Evolutionary conservation across 371 early-diverging fungal genomes (phyloP).

Genomic region (Mucor circinelloides): DNA sequence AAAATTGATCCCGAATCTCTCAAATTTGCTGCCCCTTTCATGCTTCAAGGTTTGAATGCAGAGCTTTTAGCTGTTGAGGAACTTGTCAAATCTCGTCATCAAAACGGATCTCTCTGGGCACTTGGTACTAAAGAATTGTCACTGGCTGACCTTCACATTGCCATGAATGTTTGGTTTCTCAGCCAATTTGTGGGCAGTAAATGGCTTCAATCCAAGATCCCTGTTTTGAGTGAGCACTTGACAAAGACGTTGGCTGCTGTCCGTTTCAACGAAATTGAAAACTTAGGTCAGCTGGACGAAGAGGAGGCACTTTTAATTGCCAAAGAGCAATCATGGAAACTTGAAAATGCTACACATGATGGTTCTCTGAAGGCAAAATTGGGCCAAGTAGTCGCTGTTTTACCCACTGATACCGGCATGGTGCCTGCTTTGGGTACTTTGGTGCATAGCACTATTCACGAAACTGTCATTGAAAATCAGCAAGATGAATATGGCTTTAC

Average conservation of each 20-base stretch:
- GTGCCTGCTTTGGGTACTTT: constrained; percentile 44
- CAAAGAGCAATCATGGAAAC: constrained; percentile 3
- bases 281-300: background rate
- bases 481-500: constrained; percentile 14
- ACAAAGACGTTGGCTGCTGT: constrained; percentile 26
- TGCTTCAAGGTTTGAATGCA: constrained; percentile 9
- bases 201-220: constrained; percentile 4
- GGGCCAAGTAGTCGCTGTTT: constrained; percentile 45
- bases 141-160: constrained; percentile 13
- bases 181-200: background rate
- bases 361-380: constrained; percentile 22
- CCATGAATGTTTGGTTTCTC: constrained; percentile 15
- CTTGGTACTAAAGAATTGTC: constrained; percentile 10
- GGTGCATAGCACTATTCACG: constrained; percentile 26
- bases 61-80: constrained; percentile 6
- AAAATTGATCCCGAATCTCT: background rate
- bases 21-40: constrained; percentile 5
- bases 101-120: constrained; percentile 9
- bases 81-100: constrained; percentile 1
- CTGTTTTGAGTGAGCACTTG: constrained; percentile 28
- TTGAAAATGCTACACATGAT: constrained; percentile 11
- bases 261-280: constrained; percentile 15
- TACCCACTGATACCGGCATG: constrained; percentile 53
- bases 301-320: constrained; percentile 15
- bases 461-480: constrained; percentile 37